Conservation (phyloP, 73 alveolate species). For the Blepharisma stoltei region DNA sequence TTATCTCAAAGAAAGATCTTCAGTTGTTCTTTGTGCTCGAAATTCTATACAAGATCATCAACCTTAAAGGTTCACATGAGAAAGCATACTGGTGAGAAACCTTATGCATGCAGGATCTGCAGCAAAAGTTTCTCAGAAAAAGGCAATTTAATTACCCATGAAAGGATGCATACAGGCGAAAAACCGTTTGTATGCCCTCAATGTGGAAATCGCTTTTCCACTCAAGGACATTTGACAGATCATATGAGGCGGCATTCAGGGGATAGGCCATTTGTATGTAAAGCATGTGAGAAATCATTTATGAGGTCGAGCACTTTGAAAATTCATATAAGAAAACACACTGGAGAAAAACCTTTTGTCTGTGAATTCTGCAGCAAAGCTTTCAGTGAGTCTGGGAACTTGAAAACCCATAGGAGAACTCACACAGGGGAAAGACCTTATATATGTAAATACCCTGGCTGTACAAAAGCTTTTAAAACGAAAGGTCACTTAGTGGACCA, state of each 20-base stretch:
- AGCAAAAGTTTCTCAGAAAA: slow-evolving; percentile 61
- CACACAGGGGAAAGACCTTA: slow-evolving; percentile 79
- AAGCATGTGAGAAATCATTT: slow-evolving; percentile 32
- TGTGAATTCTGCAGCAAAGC: slow-evolving; percentile 51
- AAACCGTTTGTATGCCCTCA: slow-evolving; percentile 90
- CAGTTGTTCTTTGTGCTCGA: neutral
- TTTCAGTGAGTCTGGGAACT: slow-evolving; percentile 66
- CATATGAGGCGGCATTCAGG: slow-evolving; percentile 75
- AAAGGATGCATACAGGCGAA: slow-evolving; percentile 83
- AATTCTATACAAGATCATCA: slow-evolving; percentile 4
- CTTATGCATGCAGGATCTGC: slow-evolving; percentile 79
- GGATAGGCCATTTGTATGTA: slow-evolving; percentile 39
- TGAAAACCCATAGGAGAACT: slow-evolving; percentile 80
- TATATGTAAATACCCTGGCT: slow-evolving; percentile 38
- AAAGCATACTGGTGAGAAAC: slow-evolving; percentile 91
- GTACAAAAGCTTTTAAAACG: slow-evolving; percentile 50
- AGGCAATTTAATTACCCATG: slow-evolving; percentile 67
- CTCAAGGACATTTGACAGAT: slow-evolving; percentile 82
- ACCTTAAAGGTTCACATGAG: slow-evolving; percentile 77
- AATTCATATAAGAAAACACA: slow-evolving; percentile 46
- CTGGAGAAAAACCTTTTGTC: slow-evolving; percentile 59
- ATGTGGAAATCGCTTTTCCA: slow-evolving; percentile 84
- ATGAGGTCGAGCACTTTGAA: slow-evolving; percentile 51
- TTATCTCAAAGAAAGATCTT: neutral
- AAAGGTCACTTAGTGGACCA: slow-evolving; percentile 50